These are phyloP conservation scores for Pleurotus ostreatus DNA, from an alignment of 768 basidiomycete genomes.

Conservation along the genomic window DNA sequence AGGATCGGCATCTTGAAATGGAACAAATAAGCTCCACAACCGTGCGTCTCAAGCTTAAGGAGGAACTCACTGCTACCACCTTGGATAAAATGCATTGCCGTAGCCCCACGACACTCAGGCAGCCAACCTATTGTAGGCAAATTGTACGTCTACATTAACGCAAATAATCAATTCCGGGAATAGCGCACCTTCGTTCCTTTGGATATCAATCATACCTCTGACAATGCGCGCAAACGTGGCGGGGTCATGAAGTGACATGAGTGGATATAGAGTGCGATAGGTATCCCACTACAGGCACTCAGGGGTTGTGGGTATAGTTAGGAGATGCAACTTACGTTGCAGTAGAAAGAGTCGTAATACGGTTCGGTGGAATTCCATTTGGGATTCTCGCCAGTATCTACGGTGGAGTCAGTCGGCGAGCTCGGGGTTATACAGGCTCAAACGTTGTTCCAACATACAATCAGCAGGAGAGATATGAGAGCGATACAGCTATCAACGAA, in stretches of 20 bases:
- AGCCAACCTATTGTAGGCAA: constrained; percentile 46
- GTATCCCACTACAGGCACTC: constrained; percentile 52
- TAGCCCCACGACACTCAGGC: constrained; percentile 60
- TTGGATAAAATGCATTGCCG: constrained; percentile 48
- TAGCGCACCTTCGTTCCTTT: constrained; percentile 53
- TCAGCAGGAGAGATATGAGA: constrained; percentile 64
- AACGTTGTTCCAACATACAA: constrained; percentile 32
- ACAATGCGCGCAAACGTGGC: constrained; percentile 55
- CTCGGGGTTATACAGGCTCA: no score
- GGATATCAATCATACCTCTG: constrained; percentile 63
- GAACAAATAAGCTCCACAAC: not conserved
- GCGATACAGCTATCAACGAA: constrained; percentile 41
- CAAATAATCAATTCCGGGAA: not conserved
- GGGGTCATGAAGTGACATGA: constrained; percentile 64
- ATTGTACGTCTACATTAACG: not conserved
- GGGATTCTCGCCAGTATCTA: constrained; percentile 63
- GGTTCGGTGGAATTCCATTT: constrained; percentile 62
- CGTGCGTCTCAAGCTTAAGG: not conserved
- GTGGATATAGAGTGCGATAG: constrained; percentile 56
- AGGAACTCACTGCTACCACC: constrained; percentile 54
- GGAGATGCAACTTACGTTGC: constrained; percentile 43
- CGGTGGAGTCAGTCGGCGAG: no score
- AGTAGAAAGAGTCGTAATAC: constrained; percentile 66
- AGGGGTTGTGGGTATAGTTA: not conserved
- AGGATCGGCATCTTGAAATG: constrained; percentile 50